Base-by-base conservation (phyloP, 1,139 yeast species). In the Trichomonascaceae sp. region DNA sequence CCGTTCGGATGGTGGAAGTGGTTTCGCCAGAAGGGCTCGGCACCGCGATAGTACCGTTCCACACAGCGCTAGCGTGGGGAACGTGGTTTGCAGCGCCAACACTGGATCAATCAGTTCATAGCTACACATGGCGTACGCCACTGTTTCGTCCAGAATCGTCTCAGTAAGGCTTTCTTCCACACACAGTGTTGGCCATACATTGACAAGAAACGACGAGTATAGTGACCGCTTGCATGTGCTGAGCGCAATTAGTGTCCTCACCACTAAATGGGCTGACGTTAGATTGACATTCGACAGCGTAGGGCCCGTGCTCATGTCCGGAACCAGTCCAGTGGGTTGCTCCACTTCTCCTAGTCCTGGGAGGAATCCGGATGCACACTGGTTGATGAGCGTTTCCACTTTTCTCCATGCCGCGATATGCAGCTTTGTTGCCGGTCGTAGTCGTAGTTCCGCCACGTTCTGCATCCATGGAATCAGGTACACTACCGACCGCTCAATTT, bases 391-490 rank as follows among this genome's bases (percentile, higher is more conserved):
- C n/a, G n/a, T n/a, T n/a, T n/a, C n/a, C n/a, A n/a, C n/a, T n/a
- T n/a, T n/a, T n/a, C n/a, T n/a, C n/a, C n/a, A n/a, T n/a, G n/a
- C n/a, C n/a, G n/a, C n/a, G n/a, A n/a, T n/a, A n/a, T n/a, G n/a
- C n/a, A n/a, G n/a, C 60, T 4, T 29, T 27, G n/a, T 31, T 29
- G 8, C 30, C 32, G n/a, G 26, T 25, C 22, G 6, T 11, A 20
- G 11, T 11, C 6, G 23, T 20, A 20, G 11, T 8, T 6, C 11
- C 11, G 9, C 23, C 6, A 20, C 31, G 46, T 82, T 79, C 25
- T 67, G 68, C n/a, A 80, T 65, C 93, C 94, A 84, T 2, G 92
- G 87, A 1, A 82, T 65, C 9, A 76, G 60, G 48, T 74, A 75
- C 43, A 67, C 56, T 3, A 77, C 59, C 1, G 74, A 68, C 4